A percentile compares a stretch with the other conserved stretches of the same genome.
phyloP scores from a whole-genome alignment of 2,329 filamentous ascomycete species.

The Ophiocordyceps robertsii region DNA sequence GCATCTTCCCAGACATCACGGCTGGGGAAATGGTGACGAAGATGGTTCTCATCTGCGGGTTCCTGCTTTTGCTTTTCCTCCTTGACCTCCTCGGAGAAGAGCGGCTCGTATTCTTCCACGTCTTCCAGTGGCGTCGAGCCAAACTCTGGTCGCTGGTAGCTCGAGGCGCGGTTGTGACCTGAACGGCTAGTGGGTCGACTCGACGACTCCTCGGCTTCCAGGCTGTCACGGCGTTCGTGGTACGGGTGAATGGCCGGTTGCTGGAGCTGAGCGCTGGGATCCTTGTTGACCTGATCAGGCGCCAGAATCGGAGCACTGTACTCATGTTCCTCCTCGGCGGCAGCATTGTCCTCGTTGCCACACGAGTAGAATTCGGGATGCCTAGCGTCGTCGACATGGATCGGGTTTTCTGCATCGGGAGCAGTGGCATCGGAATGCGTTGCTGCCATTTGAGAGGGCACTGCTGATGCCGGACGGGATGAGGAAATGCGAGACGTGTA shows the following conservation, averaged over 20 bases:
- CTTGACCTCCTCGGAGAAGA: slow-evolving; percentile 72
- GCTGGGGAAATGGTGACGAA: slow-evolving; percentile 70
- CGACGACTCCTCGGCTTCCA: slow-evolving; percentile 40
- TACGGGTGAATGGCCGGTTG: slow-evolving; percentile 73
- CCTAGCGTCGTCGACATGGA: slow-evolving; percentile 59
- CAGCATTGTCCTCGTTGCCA: slow-evolving; percentile 27
- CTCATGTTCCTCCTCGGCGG: slow-evolving; percentile 44
- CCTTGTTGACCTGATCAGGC: slow-evolving; percentile 71
- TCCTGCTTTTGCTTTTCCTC: slow-evolving; percentile 19
- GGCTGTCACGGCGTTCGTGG: slow-evolving; percentile 47
- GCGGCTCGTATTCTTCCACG: slow-evolving; percentile 85
- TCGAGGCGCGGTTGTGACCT: slow-evolving; percentile 39
- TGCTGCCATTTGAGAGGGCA: slow-evolving; percentile 18
- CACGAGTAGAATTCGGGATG: slow-evolving; percentile 24
- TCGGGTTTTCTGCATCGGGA: slow-evolving; percentile 40
- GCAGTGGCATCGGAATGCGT: slow-evolving; percentile 15
- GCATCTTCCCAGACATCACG: slow-evolving; percentile 97
- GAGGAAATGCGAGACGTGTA: slow-evolving; percentile 65
- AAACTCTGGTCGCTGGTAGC: slow-evolving; percentile 35
- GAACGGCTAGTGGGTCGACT: slow-evolving; percentile 54
- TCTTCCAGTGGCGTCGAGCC: slow-evolving; percentile 64
- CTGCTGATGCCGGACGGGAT: slow-evolving; percentile 38
- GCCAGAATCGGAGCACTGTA: slow-evolving; percentile 75
- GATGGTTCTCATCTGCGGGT: slow-evolving; percentile 30
- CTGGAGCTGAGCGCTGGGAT: slow-evolving; percentile 52